phyloP scores from a whole-genome alignment of 177 flowering plant genomes.

The Telopea speciosissima region DNA sequence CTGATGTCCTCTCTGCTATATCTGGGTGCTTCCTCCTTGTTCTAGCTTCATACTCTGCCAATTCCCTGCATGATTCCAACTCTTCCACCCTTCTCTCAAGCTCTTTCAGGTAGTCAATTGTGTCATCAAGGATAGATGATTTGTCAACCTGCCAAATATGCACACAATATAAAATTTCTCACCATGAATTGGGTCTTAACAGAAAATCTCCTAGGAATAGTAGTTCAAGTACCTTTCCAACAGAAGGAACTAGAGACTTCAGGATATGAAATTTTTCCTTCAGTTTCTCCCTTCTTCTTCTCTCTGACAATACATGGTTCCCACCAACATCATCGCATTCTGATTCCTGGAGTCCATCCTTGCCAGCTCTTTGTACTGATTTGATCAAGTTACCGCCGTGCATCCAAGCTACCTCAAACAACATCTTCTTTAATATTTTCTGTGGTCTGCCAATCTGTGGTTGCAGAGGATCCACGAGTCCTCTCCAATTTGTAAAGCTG shows the following conservation, averaged over 20 bases:
- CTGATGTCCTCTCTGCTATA: slow-evolving; percentile 50
- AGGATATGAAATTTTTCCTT: slow-evolving; percentile 54
- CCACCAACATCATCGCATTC: slow-evolving; percentile 36
- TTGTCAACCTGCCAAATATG: slow-evolving; percentile 60
- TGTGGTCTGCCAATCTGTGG: slow-evolving; percentile 34
- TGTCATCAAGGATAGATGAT: slow-evolving; percentile 59
- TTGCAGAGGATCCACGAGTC: slow-evolving; percentile 11
- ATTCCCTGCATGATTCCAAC: slow-evolving; percentile 46
- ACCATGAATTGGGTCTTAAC: background rate
- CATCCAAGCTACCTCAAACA: slow-evolving; percentile 61
- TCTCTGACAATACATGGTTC: slow-evolving; percentile 42
- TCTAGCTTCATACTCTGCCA: slow-evolving; percentile 26
- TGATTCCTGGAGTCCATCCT: slow-evolving; percentile 23
- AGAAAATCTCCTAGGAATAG: background rate
- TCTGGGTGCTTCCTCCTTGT: slow-evolving; percentile 45
- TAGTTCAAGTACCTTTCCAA: slow-evolving; percentile 48
- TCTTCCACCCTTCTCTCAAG: slow-evolving; percentile 66
- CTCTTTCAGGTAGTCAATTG: slow-evolving; percentile 63
- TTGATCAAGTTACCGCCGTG: slow-evolving; percentile 25
- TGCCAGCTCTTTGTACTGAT: slow-evolving; percentile 25
- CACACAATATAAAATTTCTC: background rate
- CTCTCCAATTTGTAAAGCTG: slow-evolving; percentile 55
- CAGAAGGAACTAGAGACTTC: slow-evolving; percentile 59
- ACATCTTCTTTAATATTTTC: slow-evolving; percentile 51
- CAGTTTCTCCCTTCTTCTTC: slow-evolving; percentile 44